These are phyloP conservation scores for Bryum argenteum DNA, from an alignment of 225 moss, liverwort and hornwort genomes.

Conservation along the genomic window DNA sequence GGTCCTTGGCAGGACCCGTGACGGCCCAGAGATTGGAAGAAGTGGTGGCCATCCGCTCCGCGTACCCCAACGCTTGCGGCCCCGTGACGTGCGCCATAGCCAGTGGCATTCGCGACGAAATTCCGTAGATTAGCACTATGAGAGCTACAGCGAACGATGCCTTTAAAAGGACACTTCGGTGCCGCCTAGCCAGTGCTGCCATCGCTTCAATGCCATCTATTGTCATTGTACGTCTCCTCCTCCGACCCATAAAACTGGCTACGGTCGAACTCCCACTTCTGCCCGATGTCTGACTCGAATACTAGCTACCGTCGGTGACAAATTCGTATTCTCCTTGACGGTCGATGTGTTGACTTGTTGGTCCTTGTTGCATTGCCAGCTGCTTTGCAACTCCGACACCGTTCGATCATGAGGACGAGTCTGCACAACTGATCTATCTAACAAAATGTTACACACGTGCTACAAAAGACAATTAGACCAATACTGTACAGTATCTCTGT, in stretches of 20 bases:
- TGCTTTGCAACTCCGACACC: too few species aligned
- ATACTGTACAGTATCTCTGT: too few species aligned
- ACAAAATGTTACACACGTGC: too few species aligned
- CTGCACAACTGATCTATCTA: too few species aligned
- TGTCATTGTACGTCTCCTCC: neutral
- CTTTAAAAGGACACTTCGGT: conserved; percentile 22
- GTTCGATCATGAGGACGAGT: too few species aligned
- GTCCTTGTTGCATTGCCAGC: too few species aligned
- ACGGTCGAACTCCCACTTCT: too few species aligned
- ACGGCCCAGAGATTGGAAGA: conserved; percentile 52
- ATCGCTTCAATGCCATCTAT: conserved; percentile 13
- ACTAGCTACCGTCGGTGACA: too few species aligned
- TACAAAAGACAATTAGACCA: too few species aligned
- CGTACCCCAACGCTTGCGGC: conserved; percentile 38
- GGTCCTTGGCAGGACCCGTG: conserved; percentile 60
- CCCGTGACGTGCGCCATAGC: conserved; percentile 30
- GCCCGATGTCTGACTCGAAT: too few species aligned
- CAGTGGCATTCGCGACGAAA: conserved; percentile 21
- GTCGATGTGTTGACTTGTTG: too few species aligned
- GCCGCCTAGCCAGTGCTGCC: conserved; percentile 7
- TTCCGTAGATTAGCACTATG: conserved; percentile 1
- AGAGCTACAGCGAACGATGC: conserved; percentile 23
- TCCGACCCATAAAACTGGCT: neutral
- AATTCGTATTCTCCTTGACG: too few species aligned
- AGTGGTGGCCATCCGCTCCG: conserved; percentile 58